Conservation (phyloP, 306 rosid species). For the Dryas drummondii region DNA sequence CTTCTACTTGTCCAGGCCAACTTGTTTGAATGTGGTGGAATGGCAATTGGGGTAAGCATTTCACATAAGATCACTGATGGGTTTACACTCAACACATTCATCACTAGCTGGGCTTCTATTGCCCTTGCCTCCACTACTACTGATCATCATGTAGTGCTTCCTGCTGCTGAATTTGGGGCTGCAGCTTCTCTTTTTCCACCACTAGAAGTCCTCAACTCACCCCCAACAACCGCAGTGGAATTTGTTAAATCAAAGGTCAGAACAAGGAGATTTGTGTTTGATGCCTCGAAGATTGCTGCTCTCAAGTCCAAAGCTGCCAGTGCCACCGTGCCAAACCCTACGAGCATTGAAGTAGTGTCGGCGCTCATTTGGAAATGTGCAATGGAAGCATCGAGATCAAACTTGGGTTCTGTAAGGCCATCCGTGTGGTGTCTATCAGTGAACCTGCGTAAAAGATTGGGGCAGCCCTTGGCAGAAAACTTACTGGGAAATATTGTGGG, state of each 20-base stretch:
- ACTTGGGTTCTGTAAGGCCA: not conserved
- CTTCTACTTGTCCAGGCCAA: slow-evolving; percentile 7
- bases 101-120: slow-evolving; percentile 13
- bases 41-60: slow-evolving; percentile 6
- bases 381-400: not conserved
- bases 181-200: slow-evolving; percentile 3
- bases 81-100: not conserved
- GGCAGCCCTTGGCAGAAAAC: not conserved
- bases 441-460: not conserved
- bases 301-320: too few relatives aligned
- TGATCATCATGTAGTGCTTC: not conserved
- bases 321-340: too few relatives aligned
- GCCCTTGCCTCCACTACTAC: not conserved
- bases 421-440: not conserved
- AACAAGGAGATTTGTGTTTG: too few relatives aligned
- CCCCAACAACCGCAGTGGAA: not conserved
- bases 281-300: too few relatives aligned
- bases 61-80: slow-evolving; percentile 22
- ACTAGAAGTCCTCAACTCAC: not conserved
- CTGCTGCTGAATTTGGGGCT: not conserved
- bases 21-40: slow-evolving; percentile 26
- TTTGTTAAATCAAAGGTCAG: too few relatives aligned
- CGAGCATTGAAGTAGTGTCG: too few relatives aligned
- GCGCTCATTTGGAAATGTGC: slow-evolving; percentile 8
- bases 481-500: not conserved